Base-by-base conservation (phyloP, 768 basidiomycete genomes). In the Kwoniella sp. region DNA sequence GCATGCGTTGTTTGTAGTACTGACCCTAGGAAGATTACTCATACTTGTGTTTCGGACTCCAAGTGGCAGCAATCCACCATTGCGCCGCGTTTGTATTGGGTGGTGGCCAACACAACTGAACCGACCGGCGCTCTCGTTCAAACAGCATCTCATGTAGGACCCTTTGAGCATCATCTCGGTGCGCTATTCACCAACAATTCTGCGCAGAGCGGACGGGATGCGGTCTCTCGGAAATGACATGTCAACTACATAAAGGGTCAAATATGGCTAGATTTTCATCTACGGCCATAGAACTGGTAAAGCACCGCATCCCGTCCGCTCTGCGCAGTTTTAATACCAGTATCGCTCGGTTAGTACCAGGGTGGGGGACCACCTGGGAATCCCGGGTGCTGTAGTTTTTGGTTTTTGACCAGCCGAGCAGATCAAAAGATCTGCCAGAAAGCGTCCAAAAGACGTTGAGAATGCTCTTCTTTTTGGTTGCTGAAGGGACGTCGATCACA, bases 341-440 rank as follows among this genome's bases (percentile, higher is more conserved):
- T 45, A 45, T 45, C 41, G 41, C 41, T 45, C 41, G 41, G 41
- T 45, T 45, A 45, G 41, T 45, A 45, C 41, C 41, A 45, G 41
- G 41, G 41, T 45, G 41, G 41, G 41, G 41, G 41, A 45, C 41
- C 41, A 45, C 41, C 41, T 45, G 41, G 41, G 41, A 45, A 45
- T 45, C 41, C 41, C 41, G 41, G 41, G 41, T 45, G 41, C 41
- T 45, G 41, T 45, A 45, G 41, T 45, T 45, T 45, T 45, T 45
- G 41, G 4, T 45, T 20, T 45, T 45, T 7, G 11, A 11, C 20
- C 20, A 11, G 41, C 34, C 13, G 41, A 45, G 20, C 9, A 11
- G 11, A 45, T 37, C 34, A 20, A 9, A 45, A 45, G 41, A 7
- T 45, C 41, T 11, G 3, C 8, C n/a, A 17, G 20, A 45, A 17